Conservation (phyloP, 352 stramenopile species). For the Globisporangium recalcitrans region DNA sequence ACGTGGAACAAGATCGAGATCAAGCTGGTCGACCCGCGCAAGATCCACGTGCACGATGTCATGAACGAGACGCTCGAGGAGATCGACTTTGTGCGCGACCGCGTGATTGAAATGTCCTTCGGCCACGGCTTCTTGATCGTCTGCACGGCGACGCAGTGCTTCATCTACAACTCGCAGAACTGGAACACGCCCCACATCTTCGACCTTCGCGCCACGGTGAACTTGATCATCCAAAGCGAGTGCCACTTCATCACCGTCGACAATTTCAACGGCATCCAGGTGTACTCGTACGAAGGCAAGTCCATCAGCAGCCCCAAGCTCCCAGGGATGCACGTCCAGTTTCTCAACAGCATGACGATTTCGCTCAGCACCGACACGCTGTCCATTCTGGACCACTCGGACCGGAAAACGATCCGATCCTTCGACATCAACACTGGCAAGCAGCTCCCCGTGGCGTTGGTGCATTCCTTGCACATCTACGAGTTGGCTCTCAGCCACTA, state of each 20-base stretch:
- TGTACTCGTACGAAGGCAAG: slow-evolving; percentile 93
- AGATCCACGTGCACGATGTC: slow-evolving; percentile 88
- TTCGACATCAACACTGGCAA: slow-evolving; percentile 88
- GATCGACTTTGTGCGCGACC: slow-evolving; percentile 88
- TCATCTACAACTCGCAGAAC: slow-evolving; percentile 90
- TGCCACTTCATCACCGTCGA: slow-evolving; percentile 89
- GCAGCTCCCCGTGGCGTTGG: slow-evolving; percentile 51
- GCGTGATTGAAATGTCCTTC: slow-evolving; percentile 91
- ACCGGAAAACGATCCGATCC: slow-evolving; percentile 85
- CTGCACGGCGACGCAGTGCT: slow-evolving; percentile 89
- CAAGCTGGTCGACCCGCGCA: slow-evolving; percentile 72
- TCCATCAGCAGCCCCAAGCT: slow-evolving; percentile 84
- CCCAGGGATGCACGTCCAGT: slow-evolving; percentile 81
- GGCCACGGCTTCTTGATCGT: slow-evolving; percentile 90
- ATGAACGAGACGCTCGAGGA: slow-evolving; percentile 89
- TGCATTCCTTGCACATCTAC: slow-evolving; percentile 71
- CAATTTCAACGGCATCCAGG: slow-evolving; percentile 83
- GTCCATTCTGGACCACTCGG: slow-evolving; percentile 84
- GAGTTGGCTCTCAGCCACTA: slow-evolving; percentile 84
- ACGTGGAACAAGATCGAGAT: slow-evolving; percentile 90
- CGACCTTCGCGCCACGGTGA: slow-evolving; percentile 83
- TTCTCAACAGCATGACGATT: slow-evolving; percentile 82
- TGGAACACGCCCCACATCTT: slow-evolving; percentile 93
- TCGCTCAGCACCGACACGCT: slow-evolving; percentile 85
- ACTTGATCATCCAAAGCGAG: slow-evolving; percentile 84